Percentiles rank a stretch among this genome's conserved stretches.
These are phyloP conservation scores for Psophocarpus tetragonolobus DNA, from an alignment of 306 rosid genomes.

Conservation along the genomic window DNA sequence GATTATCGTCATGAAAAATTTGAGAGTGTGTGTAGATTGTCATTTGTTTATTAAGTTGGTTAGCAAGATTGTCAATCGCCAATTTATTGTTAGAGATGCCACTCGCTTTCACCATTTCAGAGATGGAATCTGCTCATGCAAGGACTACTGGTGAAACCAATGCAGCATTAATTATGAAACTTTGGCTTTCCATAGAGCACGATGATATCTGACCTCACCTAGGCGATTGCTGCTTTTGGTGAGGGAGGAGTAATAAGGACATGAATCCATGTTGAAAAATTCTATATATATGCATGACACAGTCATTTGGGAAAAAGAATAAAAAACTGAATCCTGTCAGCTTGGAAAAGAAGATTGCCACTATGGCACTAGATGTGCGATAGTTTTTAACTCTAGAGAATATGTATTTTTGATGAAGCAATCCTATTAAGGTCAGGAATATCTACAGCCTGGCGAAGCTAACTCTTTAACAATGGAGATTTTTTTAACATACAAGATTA, in stretches of 20 bases:
- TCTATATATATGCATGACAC: not conserved
- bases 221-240: not conserved
- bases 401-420: not conserved
- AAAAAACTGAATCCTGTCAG: not conserved
- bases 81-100: constrained; percentile 78
- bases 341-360: constrained; percentile 9
- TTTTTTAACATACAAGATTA: not conserved
- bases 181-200: constrained; percentile 16
- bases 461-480: not conserved
- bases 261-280: constrained; percentile 13
- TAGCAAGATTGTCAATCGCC: constrained; percentile 75
- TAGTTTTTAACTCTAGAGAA: not conserved
- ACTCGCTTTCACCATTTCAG: constrained; percentile 88
- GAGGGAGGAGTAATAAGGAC: constrained; percentile 1
- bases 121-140: constrained; percentile 83
- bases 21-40: constrained; percentile 83
- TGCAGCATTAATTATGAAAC: not conserved
- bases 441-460: not conserved
- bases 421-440: not conserved
- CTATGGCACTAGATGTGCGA: not conserved
- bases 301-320: not conserved
- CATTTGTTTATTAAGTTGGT: constrained; percentile 76
- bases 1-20: constrained; percentile 76
- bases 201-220: constrained; percentile 10
- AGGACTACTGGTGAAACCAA: constrained; percentile 71